phyloP scores from a whole-genome alignment of 2,329 filamentous ascomycete species.

The Lizonia empirigonia region DNA sequence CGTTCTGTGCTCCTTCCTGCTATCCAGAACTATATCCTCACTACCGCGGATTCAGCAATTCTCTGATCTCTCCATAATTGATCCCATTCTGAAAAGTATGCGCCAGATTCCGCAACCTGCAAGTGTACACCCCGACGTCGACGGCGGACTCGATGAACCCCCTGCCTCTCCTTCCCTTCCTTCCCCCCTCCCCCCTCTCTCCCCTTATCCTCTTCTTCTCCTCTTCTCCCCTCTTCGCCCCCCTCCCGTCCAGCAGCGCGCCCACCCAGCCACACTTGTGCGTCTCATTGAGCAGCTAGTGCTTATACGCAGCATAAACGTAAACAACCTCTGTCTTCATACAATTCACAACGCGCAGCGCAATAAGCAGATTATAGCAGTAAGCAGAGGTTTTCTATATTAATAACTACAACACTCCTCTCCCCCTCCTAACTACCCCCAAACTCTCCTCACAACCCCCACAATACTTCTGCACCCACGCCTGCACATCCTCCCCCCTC shows the following conservation, averaged over 20 bases:
- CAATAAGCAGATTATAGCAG: slow-evolving; percentile 87
- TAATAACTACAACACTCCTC: slow-evolving; percentile 20
- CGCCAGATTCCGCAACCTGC: too few relatives aligned
- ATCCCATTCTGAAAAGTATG: too few relatives aligned
- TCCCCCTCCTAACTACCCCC: slow-evolving; percentile 16
- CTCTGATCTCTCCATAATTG: too few relatives aligned
- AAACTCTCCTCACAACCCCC: slow-evolving; percentile 60
- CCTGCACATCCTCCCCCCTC: slow-evolving; percentile 54
- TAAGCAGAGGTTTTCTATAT: too few relatives aligned
- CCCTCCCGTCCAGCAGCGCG: slow-evolving; percentile 50
- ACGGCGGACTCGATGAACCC: too few relatives aligned
- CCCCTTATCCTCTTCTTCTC: too few relatives aligned
- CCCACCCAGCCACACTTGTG: slow-evolving; percentile 71
- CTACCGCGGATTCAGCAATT: too few relatives aligned
- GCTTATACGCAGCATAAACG: slow-evolving; percentile 91
- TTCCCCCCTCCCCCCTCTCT: too few relatives aligned
- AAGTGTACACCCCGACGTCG: too few relatives aligned
- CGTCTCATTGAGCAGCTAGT: slow-evolving; percentile 84
- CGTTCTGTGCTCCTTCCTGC: background rate
- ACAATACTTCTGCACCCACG: slow-evolving; percentile 67
- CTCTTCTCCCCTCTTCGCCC: slow-evolving; percentile 52
- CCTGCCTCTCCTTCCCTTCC: too few relatives aligned
- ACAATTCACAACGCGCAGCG: slow-evolving; percentile 85
- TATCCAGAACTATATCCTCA: background rate
- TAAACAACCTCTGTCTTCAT: slow-evolving; percentile 86